Evolutionary conservation across 169 alveolate genomes (phyloP), one percentile per base, ranked within the genome.

Genomic region (Amoebophrya sp.): DNA sequence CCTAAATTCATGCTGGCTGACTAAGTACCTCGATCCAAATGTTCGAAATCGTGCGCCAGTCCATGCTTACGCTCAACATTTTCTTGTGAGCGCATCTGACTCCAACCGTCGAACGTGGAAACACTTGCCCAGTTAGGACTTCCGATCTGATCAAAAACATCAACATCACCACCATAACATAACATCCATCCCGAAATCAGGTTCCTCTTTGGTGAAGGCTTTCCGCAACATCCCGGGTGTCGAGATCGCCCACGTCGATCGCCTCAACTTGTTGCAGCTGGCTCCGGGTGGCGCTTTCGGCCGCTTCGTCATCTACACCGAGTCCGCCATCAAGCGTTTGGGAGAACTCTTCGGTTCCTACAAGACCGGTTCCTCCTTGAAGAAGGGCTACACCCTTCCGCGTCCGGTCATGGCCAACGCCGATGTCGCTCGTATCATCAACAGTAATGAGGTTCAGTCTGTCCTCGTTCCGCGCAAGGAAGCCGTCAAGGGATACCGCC

Each of bases 231-330:
- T 99, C 92, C 99, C 99, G 65, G 94, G 95, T 0, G 99, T 99
- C 90, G 99, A 98, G 78, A 96, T 97, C 41, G 95, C 98, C 96
- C 94, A 96, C 78, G 99, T 99, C 36, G 98, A 97, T 94, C 97
- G 99, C 93, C 95, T 99, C 78, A 99, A 98, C 95, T 96, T 99
- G 92, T 96, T 99, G 93, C 97, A 97, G 96, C 96, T 99, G 93
- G 99, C 99, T 91, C 99, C 99, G 38, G 99, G 99, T 90, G 99
- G 99, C 90, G 96, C 98, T 92, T 95, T 99, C 91, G 99, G 99
- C 92, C 97, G 99, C 94, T 96, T 99, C 94, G 94, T 97, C 91
- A 95, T 99, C 95, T 99, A 98, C 98, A 97, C 99, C 91, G 96
- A 97, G 93, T 96, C 96, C 83, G 99, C 99, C 65, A 97, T 98